A percentile compares a stretch with the other conserved stretches of the same genome.
These are phyloP conservation scores for Cyberlindnera petersonii DNA, from an alignment of 805 yeast genomes.

Conservation along the genomic window DNA sequence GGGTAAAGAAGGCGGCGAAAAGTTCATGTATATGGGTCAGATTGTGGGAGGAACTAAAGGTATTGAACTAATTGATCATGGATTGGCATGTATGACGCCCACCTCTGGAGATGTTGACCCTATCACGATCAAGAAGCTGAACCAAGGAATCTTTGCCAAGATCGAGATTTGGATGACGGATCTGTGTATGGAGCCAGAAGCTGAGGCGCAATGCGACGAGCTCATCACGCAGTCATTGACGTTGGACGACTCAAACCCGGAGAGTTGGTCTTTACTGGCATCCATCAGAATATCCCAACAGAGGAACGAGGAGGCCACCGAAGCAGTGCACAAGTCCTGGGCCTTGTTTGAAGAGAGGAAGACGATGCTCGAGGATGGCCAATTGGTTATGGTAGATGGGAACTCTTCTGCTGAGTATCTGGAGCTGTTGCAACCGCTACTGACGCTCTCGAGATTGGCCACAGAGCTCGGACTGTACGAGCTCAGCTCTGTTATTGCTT, in stretches of 20 bases:
- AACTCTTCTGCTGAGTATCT: conserved; percentile 49
- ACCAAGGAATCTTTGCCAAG: conserved; percentile 76
- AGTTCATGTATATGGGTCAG: conserved; percentile 88
- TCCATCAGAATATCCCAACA: conserved; percentile 90
- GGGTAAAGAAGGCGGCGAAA: conserved; percentile 68
- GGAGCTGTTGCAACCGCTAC: conserved; percentile 68
- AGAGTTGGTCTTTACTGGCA: conserved; percentile 76
- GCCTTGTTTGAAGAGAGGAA: conserved; percentile 54
- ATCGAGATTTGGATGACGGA: conserved; percentile 98
- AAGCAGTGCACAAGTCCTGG: conserved; percentile 71
- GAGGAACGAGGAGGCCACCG: conserved; percentile 63
- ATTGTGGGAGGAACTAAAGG: conserved; percentile 83
- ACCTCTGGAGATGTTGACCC: conserved; percentile 31
- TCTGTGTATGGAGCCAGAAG: conserved; percentile 88
- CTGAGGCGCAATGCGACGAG: conserved; percentile 75
- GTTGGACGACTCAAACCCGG: conserved; percentile 57
- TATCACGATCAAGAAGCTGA: conserved; percentile 51
- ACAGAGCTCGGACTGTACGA: conserved; percentile 76
- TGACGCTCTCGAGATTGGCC: conserved; percentile 68
- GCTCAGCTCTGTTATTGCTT: conserved; percentile 59
- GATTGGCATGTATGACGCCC: conserved; percentile 49
- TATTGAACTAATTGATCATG: conserved; percentile 54
- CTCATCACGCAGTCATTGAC: conserved; percentile 62
- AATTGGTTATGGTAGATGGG: no score
- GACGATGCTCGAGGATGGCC: conserved; percentile 43